Evolutionary conservation across 768 basidiomycete species (phyloP).

Genomic region (Lactarius hengduanensis): DNA sequence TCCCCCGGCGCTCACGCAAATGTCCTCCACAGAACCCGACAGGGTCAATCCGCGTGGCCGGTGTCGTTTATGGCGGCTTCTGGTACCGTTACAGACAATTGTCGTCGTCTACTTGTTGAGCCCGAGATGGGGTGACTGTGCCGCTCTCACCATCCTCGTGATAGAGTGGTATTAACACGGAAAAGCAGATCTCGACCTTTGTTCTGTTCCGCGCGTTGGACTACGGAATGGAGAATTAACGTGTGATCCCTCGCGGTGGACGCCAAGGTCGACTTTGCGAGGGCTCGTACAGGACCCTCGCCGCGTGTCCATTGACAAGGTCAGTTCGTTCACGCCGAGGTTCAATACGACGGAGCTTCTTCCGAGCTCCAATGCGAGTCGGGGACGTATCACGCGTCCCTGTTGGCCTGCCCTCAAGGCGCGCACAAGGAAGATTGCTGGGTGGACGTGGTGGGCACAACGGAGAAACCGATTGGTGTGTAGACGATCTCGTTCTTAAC

Average conservation of each 20-base stretch:
- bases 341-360: slow-evolving; percentile 1
- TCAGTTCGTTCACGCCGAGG: slow-evolving; percentile 5
- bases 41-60: slow-evolving; percentile 19
- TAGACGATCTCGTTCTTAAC: background rate
- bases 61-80: slow-evolving; percentile 14
- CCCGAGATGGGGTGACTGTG: background rate
- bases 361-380: slow-evolving; percentile 5
- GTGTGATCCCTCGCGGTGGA: background rate
- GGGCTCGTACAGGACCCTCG: background rate
- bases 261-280: background rate
- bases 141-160: background rate
- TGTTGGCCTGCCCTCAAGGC: background rate
- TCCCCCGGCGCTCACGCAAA: slow-evolving; percentile 14
- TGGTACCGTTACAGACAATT: background rate
- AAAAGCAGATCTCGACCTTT: slow-evolving; percentile 9
- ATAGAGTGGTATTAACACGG: background rate
- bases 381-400: background rate
- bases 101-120: slow-evolving; percentile 13
- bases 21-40: slow-evolving; percentile 8
- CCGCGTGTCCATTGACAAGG: background rate
- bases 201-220: slow-evolving; percentile 15
- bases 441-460: slow-evolving; percentile 4
- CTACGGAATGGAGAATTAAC: slow-evolving; percentile 11
- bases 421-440: slow-evolving; percentile 8
- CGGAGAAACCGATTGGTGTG: slow-evolving; percentile 7